A percentile compares a stretch with the other conserved stretches of the same genome.
Conservation (phyloP, 2,329 filamentous ascomycete species). For the Phialophora macrospora region DNA sequence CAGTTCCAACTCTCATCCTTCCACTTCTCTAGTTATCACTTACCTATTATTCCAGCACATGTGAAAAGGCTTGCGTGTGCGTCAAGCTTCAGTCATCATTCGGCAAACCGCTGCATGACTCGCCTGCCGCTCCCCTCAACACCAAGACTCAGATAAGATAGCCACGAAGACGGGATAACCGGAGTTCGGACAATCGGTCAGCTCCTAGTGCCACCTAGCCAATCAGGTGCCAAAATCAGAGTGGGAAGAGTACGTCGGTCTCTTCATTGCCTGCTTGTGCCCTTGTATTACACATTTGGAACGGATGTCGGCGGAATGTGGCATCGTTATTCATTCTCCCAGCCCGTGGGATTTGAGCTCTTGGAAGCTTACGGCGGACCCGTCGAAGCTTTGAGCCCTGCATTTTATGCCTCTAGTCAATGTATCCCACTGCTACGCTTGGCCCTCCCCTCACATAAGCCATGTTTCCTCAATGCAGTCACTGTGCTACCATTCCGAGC, state of each 20-base stretch:
- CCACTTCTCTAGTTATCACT: constrained; percentile 6
- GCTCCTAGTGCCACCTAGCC: constrained; percentile 5
- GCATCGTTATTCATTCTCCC: constrained; percentile 10
- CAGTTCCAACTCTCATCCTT: constrained; percentile 10
- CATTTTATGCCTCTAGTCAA: constrained; percentile 13
- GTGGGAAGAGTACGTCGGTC: constrained; percentile 12
- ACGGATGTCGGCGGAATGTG: constrained; percentile 32
- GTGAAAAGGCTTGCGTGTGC: not conserved
- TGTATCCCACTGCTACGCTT: constrained; percentile 2
- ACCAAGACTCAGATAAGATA: constrained; percentile 17
- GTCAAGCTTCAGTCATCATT: constrained; percentile 1
- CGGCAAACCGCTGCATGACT: constrained; percentile 12
- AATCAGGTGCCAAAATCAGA: not conserved
- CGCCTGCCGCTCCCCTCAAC: constrained; percentile 7
- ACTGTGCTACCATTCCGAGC: constrained; percentile 19
- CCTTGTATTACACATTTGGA: constrained; percentile 15
- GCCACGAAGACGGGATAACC: constrained; percentile 5
- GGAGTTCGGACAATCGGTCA: constrained; percentile 15
- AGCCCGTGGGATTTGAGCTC: not conserved
- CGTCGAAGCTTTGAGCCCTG: constrained; percentile 6
- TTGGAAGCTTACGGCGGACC: constrained; percentile 5
- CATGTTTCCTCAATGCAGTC: constrained; percentile 27
- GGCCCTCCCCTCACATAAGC: constrained; percentile 17
- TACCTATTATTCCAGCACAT: constrained; percentile 1
- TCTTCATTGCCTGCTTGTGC: constrained; percentile 3